phyloP scores from a whole-genome alignment of 2,329 filamentous ascomycete species.

The Amesomyces nigricolor region DNA sequence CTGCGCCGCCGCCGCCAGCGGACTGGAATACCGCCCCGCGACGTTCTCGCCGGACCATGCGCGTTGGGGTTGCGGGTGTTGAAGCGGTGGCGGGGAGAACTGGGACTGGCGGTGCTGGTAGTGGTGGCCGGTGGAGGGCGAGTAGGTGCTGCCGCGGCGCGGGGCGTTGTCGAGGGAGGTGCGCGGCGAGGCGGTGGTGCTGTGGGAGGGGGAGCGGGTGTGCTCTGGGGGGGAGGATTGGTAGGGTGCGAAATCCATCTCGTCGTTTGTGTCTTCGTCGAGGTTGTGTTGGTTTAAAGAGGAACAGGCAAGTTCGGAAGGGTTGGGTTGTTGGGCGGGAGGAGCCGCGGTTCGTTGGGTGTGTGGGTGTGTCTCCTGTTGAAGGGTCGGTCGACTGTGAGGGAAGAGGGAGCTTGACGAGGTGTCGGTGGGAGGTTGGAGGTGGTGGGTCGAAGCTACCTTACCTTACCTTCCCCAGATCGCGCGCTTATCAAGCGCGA shows the following conservation, averaged over 20 bases:
- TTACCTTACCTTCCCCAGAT: neutral
- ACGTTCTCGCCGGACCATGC: slow-evolving; percentile 45
- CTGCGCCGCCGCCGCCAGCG: slow-evolving; percentile 7
- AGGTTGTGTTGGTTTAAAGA: slow-evolving; percentile 40
- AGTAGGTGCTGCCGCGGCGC: slow-evolving; percentile 48
- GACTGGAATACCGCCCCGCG: slow-evolving; percentile 30
- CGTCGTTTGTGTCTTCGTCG: too few relatives aligned
- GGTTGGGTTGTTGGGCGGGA: neutral
- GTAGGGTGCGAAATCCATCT: slow-evolving; percentile 97
- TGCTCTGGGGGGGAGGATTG: slow-evolving; percentile 87
- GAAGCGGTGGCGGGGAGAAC: slow-evolving; percentile 41
- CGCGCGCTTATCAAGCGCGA: slow-evolving; percentile 12
- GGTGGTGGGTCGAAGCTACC: slow-evolving; percentile 5
- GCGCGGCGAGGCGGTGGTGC: slow-evolving; percentile 45
- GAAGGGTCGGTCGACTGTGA: neutral
- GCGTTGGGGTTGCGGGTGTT: slow-evolving; percentile 53
- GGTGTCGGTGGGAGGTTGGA: neutral
- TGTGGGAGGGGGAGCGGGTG: slow-evolving; percentile 65
- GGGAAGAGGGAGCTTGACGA: neutral
- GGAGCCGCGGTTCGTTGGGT: neutral
- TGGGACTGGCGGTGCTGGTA: slow-evolving; percentile 34
- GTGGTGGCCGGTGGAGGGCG: slow-evolving; percentile 29
- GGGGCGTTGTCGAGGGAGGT: slow-evolving; percentile 50
- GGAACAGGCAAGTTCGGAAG: neutral
- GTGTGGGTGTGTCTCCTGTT: slow-evolving; percentile 5